These are phyloP conservation scores for Trichoderma endophyticum DNA, from an alignment of 2,329 filamentous ascomycete species.

Conservation along the genomic window DNA sequence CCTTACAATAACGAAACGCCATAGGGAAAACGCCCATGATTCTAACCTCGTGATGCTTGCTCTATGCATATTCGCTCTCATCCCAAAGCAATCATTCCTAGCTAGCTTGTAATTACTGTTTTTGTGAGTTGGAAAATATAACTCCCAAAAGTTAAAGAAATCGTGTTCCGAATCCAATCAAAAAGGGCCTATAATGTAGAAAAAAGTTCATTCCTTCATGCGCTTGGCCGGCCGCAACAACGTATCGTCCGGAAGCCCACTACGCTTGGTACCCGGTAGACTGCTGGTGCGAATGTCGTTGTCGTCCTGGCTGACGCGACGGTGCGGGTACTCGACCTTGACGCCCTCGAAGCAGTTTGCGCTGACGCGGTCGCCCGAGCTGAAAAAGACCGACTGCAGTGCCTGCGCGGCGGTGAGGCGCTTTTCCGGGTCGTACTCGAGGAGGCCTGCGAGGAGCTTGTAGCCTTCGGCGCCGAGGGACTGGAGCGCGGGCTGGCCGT, in stretches of 20 bases:
- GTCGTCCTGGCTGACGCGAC: slow-evolving; percentile 89
- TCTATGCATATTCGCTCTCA: background rate
- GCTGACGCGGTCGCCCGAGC: slow-evolving; percentile 66
- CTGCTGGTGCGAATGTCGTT: slow-evolving; percentile 92
- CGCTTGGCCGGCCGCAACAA: slow-evolving; percentile 62
- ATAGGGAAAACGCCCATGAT: background rate
- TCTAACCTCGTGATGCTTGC: background rate
- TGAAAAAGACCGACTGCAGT: slow-evolving; percentile 88
- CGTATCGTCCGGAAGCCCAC: slow-evolving; percentile 76
- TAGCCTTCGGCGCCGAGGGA: slow-evolving; percentile 74
- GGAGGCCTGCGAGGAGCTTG: slow-evolving; percentile 72
- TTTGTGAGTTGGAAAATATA: background rate
- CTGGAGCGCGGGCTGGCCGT: slow-evolving; percentile 41
- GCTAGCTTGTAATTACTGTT: background rate
- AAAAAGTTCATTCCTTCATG: slow-evolving; percentile 49
- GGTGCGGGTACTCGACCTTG: slow-evolving; percentile 82
- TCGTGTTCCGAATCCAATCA: background rate
- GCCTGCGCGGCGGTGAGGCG: slow-evolving; percentile 84
- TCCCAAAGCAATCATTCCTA: background rate
- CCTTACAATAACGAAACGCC: background rate
- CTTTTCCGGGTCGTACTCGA: slow-evolving; percentile 91
- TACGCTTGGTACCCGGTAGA: slow-evolving; percentile 85
- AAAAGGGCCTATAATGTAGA: background rate
- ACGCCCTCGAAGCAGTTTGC: slow-evolving; percentile 89
- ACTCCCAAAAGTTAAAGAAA: background rate